Evolutionary conservation across 495 filamentous ascomycete genomes (phyloP).

Genomic region (Daldinia concentrica): DNA sequence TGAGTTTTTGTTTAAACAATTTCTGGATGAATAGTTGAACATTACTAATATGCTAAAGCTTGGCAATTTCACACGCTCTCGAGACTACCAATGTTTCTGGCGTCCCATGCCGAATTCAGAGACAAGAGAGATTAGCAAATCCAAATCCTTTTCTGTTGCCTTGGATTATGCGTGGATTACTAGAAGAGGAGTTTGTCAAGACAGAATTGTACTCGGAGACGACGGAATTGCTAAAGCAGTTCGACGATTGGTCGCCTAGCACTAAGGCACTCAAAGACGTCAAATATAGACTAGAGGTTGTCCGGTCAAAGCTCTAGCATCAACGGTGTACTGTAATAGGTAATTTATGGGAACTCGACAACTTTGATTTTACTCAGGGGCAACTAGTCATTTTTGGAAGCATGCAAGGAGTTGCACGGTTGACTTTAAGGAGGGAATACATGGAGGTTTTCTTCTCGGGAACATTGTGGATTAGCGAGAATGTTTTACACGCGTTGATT

Average conservation of each 20-base stretch:
- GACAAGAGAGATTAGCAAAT: slow-evolving; percentile 58
- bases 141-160: slow-evolving; percentile 88
- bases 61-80: slow-evolving; percentile 84
- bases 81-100: slow-evolving; percentile 75
- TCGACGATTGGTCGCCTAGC: slow-evolving; percentile 91
- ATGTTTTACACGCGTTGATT: slow-evolving; percentile 22
- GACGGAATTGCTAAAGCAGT: slow-evolving; percentile 80
- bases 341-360: slow-evolving; percentile 4
- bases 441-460: background rate
- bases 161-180: slow-evolving; percentile 90
- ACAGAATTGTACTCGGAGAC: slow-evolving; percentile 79
- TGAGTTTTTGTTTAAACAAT: slow-evolving; percentile 49
- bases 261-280: slow-evolving; percentile 95
- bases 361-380: slow-evolving; percentile 11
- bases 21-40: slow-evolving; percentile 7
- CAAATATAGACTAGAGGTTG: slow-evolving; percentile 92
- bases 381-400: slow-evolving; percentile 11
- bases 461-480: slow-evolving; percentile 11
- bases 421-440: slow-evolving; percentile 13
- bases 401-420: slow-evolving; percentile 28
- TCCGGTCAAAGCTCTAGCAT: slow-evolving; percentile 78
- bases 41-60: slow-evolving; percentile 55
- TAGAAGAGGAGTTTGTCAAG: slow-evolving; percentile 92
- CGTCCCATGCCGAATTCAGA: slow-evolving; percentile 57
- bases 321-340: background rate